Evolutionary conservation across 2,329 filamentous ascomycete genomes (phyloP).

Genomic region (Penicillium crustosum): DNA sequence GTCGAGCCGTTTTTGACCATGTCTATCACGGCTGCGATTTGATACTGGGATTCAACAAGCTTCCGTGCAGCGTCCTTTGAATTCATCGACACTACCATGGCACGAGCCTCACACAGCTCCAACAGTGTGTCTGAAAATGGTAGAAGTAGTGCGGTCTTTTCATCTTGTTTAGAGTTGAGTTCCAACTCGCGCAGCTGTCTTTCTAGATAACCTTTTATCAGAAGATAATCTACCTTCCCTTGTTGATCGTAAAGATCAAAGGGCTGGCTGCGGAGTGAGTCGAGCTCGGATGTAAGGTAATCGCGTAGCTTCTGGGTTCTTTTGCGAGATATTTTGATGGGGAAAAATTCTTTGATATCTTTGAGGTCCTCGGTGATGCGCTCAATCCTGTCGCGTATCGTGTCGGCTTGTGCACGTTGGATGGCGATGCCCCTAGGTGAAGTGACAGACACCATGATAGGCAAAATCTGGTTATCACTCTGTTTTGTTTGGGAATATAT

Average conservation of each 20-base stretch:
- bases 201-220: background rate
- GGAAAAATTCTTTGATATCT: background rate
- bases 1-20: background rate
- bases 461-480: background rate
- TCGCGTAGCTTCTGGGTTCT: background rate
- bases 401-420: background rate
- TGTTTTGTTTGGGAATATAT: too few species aligned
- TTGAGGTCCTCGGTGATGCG: background rate
- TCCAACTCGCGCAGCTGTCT: conserved; percentile 27
- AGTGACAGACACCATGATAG: background rate
- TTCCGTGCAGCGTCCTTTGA: background rate
- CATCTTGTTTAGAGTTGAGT: conserved; percentile 34
- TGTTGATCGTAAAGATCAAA: background rate
- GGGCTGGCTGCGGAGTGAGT: background rate
- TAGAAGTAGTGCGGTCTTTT: background rate
- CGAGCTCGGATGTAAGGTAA: background rate
- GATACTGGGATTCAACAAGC: background rate
- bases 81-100: background rate
- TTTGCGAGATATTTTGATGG: background rate
- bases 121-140: background rate
- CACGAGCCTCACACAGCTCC: background rate
- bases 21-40: background rate
- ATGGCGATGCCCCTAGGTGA: background rate
- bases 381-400: background rate
- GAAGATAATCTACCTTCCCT: background rate